phyloP scores from a whole-genome alignment of 116 monocot species.

The Dioscorea cayenensis region DNA sequence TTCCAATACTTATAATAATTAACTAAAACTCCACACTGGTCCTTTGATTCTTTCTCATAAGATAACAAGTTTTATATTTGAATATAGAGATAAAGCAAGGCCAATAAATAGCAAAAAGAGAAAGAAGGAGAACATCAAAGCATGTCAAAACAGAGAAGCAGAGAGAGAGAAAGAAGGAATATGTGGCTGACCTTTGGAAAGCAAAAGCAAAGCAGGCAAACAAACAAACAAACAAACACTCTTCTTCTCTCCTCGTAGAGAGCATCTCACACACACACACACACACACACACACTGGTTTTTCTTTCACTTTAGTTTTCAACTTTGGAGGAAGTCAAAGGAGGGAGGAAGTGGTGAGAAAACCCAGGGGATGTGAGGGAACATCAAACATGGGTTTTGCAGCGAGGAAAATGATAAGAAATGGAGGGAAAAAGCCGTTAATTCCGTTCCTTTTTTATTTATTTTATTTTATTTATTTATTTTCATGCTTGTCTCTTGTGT shows the following conservation, averaged over 20 bases:
- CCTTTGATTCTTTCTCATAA: too few species aligned
- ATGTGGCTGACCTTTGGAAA: conserved; percentile 14
- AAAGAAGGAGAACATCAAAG: background rate
- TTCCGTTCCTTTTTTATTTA: background rate
- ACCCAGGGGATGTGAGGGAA: background rate
- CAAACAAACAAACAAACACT: conserved; percentile 1
- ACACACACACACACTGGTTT: too few species aligned
- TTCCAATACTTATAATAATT: too few species aligned
- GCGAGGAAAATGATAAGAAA: background rate
- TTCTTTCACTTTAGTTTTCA: background rate
- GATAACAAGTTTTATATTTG: background rate
- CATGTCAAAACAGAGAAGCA: too few species aligned
- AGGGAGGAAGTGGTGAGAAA: background rate
- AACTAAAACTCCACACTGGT: too few species aligned
- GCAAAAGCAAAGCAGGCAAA: conserved; percentile 4
- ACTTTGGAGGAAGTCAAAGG: conserved; percentile 3
- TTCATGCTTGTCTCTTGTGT: conserved; percentile 1
- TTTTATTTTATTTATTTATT: too few species aligned
- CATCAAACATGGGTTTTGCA: too few species aligned
- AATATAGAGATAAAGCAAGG: background rate
- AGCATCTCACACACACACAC: conserved; percentile 5
- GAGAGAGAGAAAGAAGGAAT: background rate
- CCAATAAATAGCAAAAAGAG: background rate
- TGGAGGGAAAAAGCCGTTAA: conserved; percentile 2
- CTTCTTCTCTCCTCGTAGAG: conserved; percentile 10